Percentiles rank a stretch among this genome's conserved stretches.
Conservation (phyloP, 2,329 filamentous ascomycete genomes). For the Trichoderma aggressivum region DNA sequence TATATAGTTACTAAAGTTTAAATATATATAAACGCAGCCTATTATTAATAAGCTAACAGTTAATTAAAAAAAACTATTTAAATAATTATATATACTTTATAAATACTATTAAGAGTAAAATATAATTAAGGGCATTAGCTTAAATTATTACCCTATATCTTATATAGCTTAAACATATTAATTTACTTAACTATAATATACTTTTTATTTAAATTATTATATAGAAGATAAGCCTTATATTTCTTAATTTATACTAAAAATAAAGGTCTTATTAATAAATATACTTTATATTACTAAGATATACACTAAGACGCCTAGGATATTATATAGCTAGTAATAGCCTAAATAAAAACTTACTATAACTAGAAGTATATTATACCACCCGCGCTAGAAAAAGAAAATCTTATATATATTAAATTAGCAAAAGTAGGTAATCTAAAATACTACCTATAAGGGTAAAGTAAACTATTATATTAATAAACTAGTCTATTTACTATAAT, state of each 20-base stretch:
- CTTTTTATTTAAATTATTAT: background rate
- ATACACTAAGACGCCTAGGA: background rate
- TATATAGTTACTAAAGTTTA: background rate
- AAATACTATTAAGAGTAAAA: background rate
- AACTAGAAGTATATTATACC: background rate
- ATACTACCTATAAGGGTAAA: background rate
- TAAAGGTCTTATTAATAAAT: background rate
- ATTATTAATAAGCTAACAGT: background rate
- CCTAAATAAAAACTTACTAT: background rate
- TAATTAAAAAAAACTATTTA: background rate
- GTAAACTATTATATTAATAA: background rate
- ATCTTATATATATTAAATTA: background rate
- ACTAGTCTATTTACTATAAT: background rate
- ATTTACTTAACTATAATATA: background rate
- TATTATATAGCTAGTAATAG: background rate
- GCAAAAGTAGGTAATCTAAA: background rate
- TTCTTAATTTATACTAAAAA: background rate
- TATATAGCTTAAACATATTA: background rate
- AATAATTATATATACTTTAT: background rate
- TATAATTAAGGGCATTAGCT: background rate
- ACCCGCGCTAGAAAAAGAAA: background rate
- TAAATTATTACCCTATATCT: background rate
- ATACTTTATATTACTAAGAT: background rate
- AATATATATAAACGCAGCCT: background rate
- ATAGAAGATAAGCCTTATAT: background rate